Conservation (phyloP, 208 protist genomes). For the Crithidia bombi region DNA sequence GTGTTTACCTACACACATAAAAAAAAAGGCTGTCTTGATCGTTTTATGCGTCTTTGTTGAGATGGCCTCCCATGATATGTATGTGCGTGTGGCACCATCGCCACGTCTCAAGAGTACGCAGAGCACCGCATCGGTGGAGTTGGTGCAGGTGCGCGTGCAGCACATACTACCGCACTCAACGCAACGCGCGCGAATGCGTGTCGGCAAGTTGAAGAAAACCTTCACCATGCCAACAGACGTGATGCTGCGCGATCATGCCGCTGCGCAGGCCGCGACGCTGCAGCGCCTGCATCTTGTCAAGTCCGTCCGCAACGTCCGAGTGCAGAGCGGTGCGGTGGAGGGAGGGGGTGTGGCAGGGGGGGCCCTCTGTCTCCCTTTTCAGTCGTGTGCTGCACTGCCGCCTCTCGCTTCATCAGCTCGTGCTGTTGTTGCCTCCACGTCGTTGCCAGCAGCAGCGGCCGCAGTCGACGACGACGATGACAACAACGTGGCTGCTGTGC, state of each 20-base stretch:
- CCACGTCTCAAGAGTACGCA: conserved; percentile 31
- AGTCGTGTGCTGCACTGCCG: conserved; percentile 54
- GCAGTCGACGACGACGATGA: no score
- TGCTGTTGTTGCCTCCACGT: neutral
- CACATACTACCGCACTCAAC: conserved; percentile 62
- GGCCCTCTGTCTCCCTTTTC: conserved; percentile 74
- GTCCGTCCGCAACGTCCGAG: conserved; percentile 82
- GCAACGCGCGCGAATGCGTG: conserved; percentile 47
- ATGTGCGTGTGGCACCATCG: conserved; percentile 35
- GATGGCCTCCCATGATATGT: conserved; percentile 18
- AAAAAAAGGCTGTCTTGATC: neutral
- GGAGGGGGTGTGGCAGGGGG: conserved; percentile 15
- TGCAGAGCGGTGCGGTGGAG: conserved; percentile 23
- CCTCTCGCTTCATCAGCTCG: neutral
- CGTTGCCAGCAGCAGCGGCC: neutral
- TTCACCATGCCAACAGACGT: conserved; percentile 41
- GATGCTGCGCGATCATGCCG: conserved; percentile 40
- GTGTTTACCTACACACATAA: no score
- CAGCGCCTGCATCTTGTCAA: conserved; percentile 60
- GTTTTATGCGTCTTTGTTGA: neutral
- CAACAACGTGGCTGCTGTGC: neutral
- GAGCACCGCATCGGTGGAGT: conserved; percentile 29
- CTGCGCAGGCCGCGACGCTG: conserved; percentile 36
- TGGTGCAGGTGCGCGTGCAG: conserved; percentile 48
- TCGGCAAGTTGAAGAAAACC: conserved; percentile 61